Evolutionary conservation across 805 yeast genomes (phyloP).

Genomic region (Priceomyces haplophilus): DNA sequence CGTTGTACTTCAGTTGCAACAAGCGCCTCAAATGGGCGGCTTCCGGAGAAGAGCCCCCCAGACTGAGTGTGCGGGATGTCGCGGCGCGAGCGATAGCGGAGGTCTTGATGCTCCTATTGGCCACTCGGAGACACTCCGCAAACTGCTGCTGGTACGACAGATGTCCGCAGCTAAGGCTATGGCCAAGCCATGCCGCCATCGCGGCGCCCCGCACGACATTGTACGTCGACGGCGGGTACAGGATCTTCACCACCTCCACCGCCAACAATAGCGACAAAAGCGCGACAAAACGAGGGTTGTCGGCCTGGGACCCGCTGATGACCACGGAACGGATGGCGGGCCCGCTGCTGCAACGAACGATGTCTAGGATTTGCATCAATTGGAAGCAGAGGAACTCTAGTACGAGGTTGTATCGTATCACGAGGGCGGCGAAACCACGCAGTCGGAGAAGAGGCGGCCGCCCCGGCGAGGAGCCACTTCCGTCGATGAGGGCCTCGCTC

Average conservation of each 20-base stretch:
- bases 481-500: constrained; percentile 51
- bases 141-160: neutral
- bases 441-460: constrained; percentile 7
- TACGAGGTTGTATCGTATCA: constrained; percentile 42
- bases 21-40: neutral
- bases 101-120: neutral
- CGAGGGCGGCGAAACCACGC: constrained; percentile 14
- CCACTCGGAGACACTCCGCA: neutral
- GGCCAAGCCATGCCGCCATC: constrained; percentile 8
- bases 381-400: constrained; percentile 54
- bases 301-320: constrained; percentile 56
- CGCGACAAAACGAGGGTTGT: constrained; percentile 40
- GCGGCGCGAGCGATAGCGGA: neutral
- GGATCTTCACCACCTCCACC: constrained; percentile 1
- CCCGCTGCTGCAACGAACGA: constrained; percentile 16
- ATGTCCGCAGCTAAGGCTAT: neutral
- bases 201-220: constrained; percentile 14
- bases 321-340: constrained; percentile 29
- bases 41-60: neutral
- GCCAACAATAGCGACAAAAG: constrained; percentile 2
- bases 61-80: neutral
- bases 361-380: constrained; percentile 34
- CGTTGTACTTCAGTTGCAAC: constrained; percentile 6
- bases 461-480: constrained; percentile 21
- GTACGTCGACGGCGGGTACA: constrained; percentile 6